Evolutionary conservation across 129 eudicot species (phyloP), one percentile per base, ranked within the genome.

Genomic region (Ambrosia artemisiifolia): DNA sequence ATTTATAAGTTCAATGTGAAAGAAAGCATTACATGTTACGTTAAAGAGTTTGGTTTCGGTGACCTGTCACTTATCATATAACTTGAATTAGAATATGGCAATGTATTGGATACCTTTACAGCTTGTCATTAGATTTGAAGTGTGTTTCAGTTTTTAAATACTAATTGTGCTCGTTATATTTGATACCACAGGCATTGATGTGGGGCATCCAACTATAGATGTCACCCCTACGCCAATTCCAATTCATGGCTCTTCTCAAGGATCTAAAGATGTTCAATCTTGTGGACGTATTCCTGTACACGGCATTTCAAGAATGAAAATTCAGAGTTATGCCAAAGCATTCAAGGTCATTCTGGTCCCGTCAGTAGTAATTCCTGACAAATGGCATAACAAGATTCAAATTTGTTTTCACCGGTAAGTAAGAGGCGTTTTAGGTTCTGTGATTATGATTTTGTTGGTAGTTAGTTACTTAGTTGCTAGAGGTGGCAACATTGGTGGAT

Each of bases 341-440:
- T 83, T 76, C 48, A 85, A 80, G 40, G 73, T 93, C 62, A 93
- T 83, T 20, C 56, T 87, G 85, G 87, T 76, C 65, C 96, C 98
- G 7, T 89, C 98, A 7, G 91, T 73, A 11, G 85, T 80, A 13
- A 89, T 87, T 71, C 96, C 91, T n/a, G 91, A 89, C 73, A 86
- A 56, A 80, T 82, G 79, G 67, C 86, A 87, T 59, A 85, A 67
- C 72, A 89, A 71, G 80, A 85, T 93, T 71, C 88, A 85, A 77
- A 80, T 93, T 53, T 93, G 96, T 82, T 84, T 82, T 66, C 98
- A 89, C 67, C 59, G 65, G 98, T 93, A 69, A 74, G 67, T 71
- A 38, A 86, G 24, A 70, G 10, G 38, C 5, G 11, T 55, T 78
- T 50, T 74, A 34, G 47, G 74, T 69, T 50, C 24, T n/a, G 11